These are phyloP conservation scores for Begonia loranthoides DNA, from an alignment of 306 rosid species.

Conservation along the genomic window DNA sequence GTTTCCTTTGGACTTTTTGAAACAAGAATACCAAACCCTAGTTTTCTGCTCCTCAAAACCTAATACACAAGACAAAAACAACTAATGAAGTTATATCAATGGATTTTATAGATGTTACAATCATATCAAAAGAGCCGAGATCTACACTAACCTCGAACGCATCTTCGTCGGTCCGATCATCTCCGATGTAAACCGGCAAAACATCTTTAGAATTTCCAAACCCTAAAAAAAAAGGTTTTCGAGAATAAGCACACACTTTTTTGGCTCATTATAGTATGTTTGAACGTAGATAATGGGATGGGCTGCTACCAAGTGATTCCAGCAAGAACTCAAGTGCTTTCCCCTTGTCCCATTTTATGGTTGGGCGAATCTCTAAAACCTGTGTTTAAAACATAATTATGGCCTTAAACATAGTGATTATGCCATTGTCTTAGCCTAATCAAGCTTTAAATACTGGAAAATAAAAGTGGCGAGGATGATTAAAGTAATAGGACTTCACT, in stretches of 20 bases:
- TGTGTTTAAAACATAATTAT: not conserved
- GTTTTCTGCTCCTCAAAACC: slow-evolving; percentile 58
- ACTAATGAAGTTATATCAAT: not conserved
- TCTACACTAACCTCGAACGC: slow-evolving; percentile 57
- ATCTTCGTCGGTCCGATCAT: slow-evolving; percentile 90
- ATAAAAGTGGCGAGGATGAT: not conserved
- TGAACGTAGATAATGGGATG: too few relatives aligned
- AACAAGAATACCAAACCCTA: slow-evolving; percentile 87
- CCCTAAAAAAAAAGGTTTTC: slow-evolving; percentile 23
- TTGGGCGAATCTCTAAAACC: slow-evolving; percentile 80
- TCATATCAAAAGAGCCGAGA: not conserved
- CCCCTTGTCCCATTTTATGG: slow-evolving; percentile 97
- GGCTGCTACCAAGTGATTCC: slow-evolving; percentile 46
- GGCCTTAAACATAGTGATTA: too few relatives aligned
- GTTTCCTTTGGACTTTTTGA: slow-evolving; percentile 79
- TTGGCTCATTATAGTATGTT: too few relatives aligned
- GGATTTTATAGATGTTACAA: not conserved
- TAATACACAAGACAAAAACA: slow-evolving; percentile 5
- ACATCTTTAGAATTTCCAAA: slow-evolving; percentile 56
- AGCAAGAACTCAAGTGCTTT: slow-evolving; percentile 80
- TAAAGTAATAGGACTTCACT: too few relatives aligned
- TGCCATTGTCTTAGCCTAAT: not conserved
- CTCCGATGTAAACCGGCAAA: slow-evolving; percentile 80
- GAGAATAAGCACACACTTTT: too few relatives aligned
- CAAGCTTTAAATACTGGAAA: not conserved